Base-by-base conservation (phyloP, 352 stramenopile species). In the Globisporangium recalcitrans region DNA sequence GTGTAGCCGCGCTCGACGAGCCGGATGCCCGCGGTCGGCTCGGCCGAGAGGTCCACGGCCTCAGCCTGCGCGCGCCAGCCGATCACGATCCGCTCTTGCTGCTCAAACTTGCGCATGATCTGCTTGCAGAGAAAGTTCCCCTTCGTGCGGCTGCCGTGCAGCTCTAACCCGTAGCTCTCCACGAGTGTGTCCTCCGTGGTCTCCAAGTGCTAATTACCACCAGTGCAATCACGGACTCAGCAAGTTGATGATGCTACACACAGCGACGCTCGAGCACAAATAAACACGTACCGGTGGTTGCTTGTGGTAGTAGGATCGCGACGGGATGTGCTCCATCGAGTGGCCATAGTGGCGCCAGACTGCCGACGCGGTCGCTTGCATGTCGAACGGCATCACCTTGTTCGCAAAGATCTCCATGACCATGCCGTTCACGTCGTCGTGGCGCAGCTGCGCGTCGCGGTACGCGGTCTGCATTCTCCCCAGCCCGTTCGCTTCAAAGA, bases 1-100 rank as follows among this genome's bases (percentile, higher is more conserved):
- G 73, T 88, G 68, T 78, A 88, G 40, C 81, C 81, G 24, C 77
- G 77, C 49, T 87, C 78, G 52, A 78, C 69, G 42, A 90, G 70
- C 24, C 74, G 65, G 4, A 88, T 72, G 57, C 80, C 80, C 52
- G 82, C 77, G 36, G 75, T 84, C 1, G 67, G 73, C 54, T 77
- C 71, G 32, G 77, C 77, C 26, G 72, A 78, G 29, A 87, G 65
- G 56, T 83, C 72, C 9, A 85, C 64, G 0, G 78, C 71, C 52
- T 88, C 78, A 7, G 75, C 71, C 51, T 80, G 71, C 29, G 76
- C 78, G 11, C 74, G 72, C 80, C 76, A 90, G 11, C 78, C 74
- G 16, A 90, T 81, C 31, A 90, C 68, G 14, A 88, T 72, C 29
- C 78, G 78, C 10, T 85, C 62, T 16, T 64, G 54, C 48, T 87